Conservation (phyloP, 257 asterid genomes). For the Forsythia viridissima region DNA sequence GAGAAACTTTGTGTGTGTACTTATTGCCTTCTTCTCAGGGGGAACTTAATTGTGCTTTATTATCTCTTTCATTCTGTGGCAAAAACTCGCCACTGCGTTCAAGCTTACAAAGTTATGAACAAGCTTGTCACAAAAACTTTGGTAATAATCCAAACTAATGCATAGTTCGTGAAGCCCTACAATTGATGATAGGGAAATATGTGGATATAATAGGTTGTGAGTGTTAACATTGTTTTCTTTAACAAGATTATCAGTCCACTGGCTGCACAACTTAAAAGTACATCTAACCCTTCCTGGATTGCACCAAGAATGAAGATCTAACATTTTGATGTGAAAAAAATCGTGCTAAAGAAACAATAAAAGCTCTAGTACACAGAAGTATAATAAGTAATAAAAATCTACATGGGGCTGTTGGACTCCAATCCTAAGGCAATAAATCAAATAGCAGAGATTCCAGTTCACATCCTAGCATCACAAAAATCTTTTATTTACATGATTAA, state of each 20-base stretch:
- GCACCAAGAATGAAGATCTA: background rate
- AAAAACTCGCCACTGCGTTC: background rate
- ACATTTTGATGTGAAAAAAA: background rate
- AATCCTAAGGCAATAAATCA: background rate
- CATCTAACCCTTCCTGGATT: background rate
- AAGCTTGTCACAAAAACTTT: too few species aligned
- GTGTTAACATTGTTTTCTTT: background rate
- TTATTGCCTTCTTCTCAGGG: background rate
- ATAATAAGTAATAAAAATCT: background rate
- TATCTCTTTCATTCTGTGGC: background rate
- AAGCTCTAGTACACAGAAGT: background rate
- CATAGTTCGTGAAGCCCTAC: background rate
- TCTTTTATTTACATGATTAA: background rate
- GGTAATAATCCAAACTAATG: background rate
- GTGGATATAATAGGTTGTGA: background rate
- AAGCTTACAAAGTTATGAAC: too few species aligned
- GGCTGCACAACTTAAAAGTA: background rate
- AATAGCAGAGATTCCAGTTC: background rate
- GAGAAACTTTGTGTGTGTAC: background rate
- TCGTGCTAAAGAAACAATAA: background rate
- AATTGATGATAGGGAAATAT: background rate
- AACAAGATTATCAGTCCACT: background rate
- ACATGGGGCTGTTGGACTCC: background rate
- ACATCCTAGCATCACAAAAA: background rate
- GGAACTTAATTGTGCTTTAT: background rate